Conservation (phyloP, 73 alveolate genomes). For the Vitrella brassicaformis region DNA sequence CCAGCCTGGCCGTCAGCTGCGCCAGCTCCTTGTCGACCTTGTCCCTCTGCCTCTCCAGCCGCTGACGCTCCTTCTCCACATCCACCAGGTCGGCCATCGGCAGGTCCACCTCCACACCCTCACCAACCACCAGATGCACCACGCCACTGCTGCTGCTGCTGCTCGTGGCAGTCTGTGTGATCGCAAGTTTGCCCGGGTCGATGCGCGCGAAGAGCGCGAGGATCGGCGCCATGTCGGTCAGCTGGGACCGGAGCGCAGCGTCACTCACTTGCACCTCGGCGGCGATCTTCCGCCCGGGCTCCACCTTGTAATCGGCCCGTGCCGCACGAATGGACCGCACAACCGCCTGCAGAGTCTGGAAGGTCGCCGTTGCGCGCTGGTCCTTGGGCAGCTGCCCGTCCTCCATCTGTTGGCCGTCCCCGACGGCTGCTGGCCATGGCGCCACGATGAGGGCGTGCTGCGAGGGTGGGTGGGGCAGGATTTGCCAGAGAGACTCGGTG, state of each 20-base stretch:
- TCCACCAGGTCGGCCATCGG: neutral
- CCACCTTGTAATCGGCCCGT: neutral
- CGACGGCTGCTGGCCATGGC: too few species aligned
- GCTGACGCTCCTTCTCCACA: neutral
- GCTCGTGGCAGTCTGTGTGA: too few species aligned
- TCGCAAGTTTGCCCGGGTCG: too few species aligned
- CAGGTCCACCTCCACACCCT: neutral
- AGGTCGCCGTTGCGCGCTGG: neutral
- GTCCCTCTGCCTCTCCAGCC: too few species aligned
- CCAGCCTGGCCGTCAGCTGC: too few species aligned
- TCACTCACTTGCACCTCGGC: neutral
- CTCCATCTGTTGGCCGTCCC: neutral
- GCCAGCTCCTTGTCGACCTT: too few species aligned
- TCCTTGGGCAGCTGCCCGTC: too few species aligned
- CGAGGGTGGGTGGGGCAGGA: neutral
- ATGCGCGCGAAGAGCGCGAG: neutral
- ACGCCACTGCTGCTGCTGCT: too few species aligned
- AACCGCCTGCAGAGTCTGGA: neutral
- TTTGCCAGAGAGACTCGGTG: slow-evolving; percentile 8
- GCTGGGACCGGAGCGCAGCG: neutral
- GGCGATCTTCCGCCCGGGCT: neutral
- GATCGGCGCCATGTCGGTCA: neutral
- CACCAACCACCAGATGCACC: neutral
- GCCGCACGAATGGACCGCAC: neutral
- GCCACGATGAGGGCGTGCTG: neutral